Evolutionary conservation across 2,329 filamentous ascomycete species (phyloP).

Genomic region (Herpomyces periplanetae): DNA sequence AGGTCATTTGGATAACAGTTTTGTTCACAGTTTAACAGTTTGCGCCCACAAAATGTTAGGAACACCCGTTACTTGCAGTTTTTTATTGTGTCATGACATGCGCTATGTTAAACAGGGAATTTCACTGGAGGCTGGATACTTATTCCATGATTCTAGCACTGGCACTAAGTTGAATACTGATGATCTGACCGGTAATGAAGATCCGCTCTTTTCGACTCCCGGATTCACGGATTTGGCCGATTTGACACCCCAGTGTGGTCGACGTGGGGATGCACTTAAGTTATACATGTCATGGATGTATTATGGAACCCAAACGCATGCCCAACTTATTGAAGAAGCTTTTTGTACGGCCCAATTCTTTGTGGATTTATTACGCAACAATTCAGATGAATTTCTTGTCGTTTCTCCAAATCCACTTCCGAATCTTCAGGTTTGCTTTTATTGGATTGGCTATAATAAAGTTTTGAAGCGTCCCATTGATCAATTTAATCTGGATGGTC

Average conservation of each 20-base stretch:
- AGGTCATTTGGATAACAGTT: constrained; percentile 25
- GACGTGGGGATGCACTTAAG: constrained; percentile 50
- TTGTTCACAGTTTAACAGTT: constrained; percentile 45
- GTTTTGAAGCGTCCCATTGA: constrained; percentile 15
- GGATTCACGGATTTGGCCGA: constrained; percentile 69
- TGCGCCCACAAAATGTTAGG: constrained; percentile 96
- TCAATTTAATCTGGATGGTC: too few relatives aligned
- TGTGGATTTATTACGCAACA: constrained; percentile 15
- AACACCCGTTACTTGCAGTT: constrained; percentile 58
- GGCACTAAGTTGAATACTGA: constrained; percentile 7
- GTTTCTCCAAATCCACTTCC: constrained; percentile 38
- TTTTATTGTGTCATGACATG: constrained; percentile 40
- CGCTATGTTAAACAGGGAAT: constrained; percentile 41
- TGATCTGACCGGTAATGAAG: constrained; percentile 2
- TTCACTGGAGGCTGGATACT: constrained; percentile 46
- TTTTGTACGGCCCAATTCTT: constrained; percentile 30
- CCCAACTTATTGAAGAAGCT: constrained; percentile 18
- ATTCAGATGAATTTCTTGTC: constrained; percentile 22
- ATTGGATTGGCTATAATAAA: constrained; percentile 17
- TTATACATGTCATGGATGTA: constrained; percentile 62
- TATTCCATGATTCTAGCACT: constrained; percentile 22
- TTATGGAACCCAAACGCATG: constrained; percentile 38
- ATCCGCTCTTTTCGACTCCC: constrained; percentile 2
- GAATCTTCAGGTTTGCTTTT: constrained; percentile 83
- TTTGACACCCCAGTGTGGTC: constrained; percentile 65